Conservation (phyloP, 495 filamentous ascomycete genomes). For the Hypoxylon trugodes region DNA sequence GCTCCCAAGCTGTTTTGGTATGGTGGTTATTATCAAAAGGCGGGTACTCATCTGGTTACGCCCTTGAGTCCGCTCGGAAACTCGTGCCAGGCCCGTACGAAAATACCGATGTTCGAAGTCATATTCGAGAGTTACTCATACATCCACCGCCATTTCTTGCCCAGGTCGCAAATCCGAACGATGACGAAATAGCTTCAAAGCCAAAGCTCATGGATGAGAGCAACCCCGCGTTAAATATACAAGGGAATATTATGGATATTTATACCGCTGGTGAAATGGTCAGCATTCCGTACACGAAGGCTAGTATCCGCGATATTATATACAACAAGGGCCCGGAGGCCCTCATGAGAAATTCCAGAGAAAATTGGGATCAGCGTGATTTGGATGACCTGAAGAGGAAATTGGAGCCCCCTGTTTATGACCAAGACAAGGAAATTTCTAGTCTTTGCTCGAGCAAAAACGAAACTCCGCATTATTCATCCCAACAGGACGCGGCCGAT, state of each 20-base stretch:
- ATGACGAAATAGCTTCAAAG: not conserved
- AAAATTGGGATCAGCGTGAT: not conserved
- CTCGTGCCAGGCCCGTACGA: not conserved
- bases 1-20: conserved; percentile 11
- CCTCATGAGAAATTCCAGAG: not conserved
- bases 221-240: not conserved
- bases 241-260: conserved; percentile 21
- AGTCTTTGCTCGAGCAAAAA: no score
- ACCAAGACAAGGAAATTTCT: no score
- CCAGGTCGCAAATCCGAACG: conserved; percentile 12
- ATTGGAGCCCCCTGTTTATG: not conserved
- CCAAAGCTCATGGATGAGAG: not conserved
- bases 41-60: conserved; percentile 13
- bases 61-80: conserved; percentile 6
- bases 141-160: conserved; percentile 18
- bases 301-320: conserved; percentile 12
- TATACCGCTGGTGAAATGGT: not conserved
- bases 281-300: conserved; percentile 5
- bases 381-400: conserved; percentile 7
- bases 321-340: conserved; percentile 11
- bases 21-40: conserved; percentile 34
- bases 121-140: conserved; percentile 5
- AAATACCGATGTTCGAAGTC: not conserved
- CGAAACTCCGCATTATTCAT: no score
- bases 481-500: no score